A percentile compares a stretch with the other conserved stretches of the same genome.
These are phyloP conservation scores for Porcisia hertigi DNA, from an alignment of 208 protist genomes.

Conservation along the genomic window DNA sequence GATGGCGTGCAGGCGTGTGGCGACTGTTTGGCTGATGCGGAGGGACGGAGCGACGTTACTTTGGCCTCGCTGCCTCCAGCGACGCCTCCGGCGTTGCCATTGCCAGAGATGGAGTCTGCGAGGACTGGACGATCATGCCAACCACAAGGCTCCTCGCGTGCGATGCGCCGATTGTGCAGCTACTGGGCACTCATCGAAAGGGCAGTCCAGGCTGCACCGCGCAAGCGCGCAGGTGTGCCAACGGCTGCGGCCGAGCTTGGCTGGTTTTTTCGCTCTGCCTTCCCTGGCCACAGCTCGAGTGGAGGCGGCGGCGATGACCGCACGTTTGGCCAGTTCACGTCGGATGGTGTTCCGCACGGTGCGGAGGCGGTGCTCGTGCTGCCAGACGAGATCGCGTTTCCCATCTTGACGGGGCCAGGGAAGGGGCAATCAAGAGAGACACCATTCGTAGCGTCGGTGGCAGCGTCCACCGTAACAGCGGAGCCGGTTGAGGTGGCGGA, in stretches of 20 bases:
- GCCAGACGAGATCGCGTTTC: slow-evolving; percentile 20
- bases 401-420: slow-evolving; percentile 10
- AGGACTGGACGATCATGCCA: slow-evolving; percentile 8
- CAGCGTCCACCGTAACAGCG: neutral
- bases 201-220: slow-evolving; percentile 27
- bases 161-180: slow-evolving; percentile 30
- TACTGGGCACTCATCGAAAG: slow-evolving; percentile 43
- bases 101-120: slow-evolving; percentile 5
- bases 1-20: slow-evolving; percentile 3
- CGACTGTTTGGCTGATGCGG: slow-evolving; percentile 7
- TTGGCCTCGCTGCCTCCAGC: neutral
- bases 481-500: slow-evolving; percentile 13
- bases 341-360: slow-evolving; percentile 20
- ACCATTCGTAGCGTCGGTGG: neutral
- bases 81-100: neutral
- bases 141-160: slow-evolving; percentile 19
- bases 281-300: neutral
- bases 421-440: neutral
- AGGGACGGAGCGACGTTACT: neutral
- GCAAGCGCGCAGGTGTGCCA: slow-evolving; percentile 23
- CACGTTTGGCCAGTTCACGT: slow-evolving; percentile 5
- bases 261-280: slow-evolving; percentile 15
- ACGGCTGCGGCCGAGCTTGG: slow-evolving; percentile 15
- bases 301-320: neutral
- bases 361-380: slow-evolving; percentile 28